These are phyloP conservation scores for Cyberlindnera xishuangbannaensis DNA, from an alignment of 805 yeast species.

Conservation along the genomic window DNA sequence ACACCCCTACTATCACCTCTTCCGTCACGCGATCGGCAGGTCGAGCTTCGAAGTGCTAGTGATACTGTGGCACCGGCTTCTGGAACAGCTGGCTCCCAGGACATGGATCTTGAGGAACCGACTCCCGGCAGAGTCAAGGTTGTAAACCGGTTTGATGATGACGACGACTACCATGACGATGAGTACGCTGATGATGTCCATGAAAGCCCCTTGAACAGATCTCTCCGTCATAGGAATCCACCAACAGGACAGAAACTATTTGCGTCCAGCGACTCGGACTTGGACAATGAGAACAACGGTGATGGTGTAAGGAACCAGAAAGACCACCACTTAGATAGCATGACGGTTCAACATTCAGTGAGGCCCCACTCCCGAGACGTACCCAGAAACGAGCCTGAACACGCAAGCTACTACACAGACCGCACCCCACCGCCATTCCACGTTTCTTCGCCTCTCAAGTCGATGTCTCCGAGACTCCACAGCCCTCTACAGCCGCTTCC, in stretches of 20 bases:
- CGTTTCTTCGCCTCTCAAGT: constrained; percentile 10
- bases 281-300: constrained; percentile 4
- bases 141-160: constrained; percentile 7
- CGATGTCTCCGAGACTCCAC: constrained; percentile 6
- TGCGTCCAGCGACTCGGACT: constrained; percentile 14
- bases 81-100: constrained; percentile 7
- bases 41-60: constrained; percentile 6
- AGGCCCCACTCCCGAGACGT: constrained; percentile 3
- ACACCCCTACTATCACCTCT: constrained; percentile 15
- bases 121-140: constrained; percentile 16
- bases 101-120: constrained; percentile 28
- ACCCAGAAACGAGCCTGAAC: background rate
- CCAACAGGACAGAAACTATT: constrained; percentile 17
- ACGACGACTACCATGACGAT: constrained; percentile 8
- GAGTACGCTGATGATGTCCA: constrained; percentile 3
- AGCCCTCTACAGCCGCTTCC: constrained; percentile 11
- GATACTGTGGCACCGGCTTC: constrained; percentile 3
- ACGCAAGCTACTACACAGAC: too few species aligned
- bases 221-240: too few species aligned
- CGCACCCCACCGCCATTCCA: constrained; percentile 6
- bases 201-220: too few species aligned
- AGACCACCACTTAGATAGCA: too few species aligned
- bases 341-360: constrained; percentile 12
- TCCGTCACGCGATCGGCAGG: constrained; percentile 8
- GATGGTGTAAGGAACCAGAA: constrained; percentile 20